Evolutionary conservation across 768 basidiomycete species (phyloP), one percentile per base, ranked within the genome.

Genomic region (Phallus indusiatus): DNA sequence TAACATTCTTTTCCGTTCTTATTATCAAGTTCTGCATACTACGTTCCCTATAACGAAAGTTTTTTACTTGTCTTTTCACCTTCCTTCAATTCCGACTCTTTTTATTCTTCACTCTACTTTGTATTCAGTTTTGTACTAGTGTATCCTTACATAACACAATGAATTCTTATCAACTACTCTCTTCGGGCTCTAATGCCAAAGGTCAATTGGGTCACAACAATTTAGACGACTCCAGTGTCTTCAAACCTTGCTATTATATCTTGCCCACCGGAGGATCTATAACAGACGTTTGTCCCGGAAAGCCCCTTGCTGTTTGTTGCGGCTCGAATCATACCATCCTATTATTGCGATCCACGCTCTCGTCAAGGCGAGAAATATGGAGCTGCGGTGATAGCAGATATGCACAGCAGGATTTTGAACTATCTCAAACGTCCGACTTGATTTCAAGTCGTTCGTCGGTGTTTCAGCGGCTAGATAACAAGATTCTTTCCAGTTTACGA

Each of bases 281-380:
- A n/a, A 42, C 42, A 12, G 12, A 4, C 12, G 12, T n/a, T 2
- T 42, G 42, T 52, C 57, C 36, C 17, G 62, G 34, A 10, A 55
- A 52, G 18, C 18, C 22, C 21, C 14, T 78, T 8, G 70, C 81
- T 20, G 68, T 95, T 62, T 80, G 79, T 1, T 79, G 79, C 51
- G 88, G 93, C 1, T 85, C 89, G 1, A 91, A 90, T 62, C 93
- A 95, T 66, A 85, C 92, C 0, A 69, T 95, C 0, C 67, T 83
- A 7, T 76, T 95, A 12, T 68, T 89, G 75, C 59, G 28, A 54
- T 8, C 42, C 60, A 62, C n/a, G 68, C 67, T 12, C 42, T 51
- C 20, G 54, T 60, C 14, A 62, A 53, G 1, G 67, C 62, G 12
- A 57, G 76, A 81, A 54, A 68, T 94, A 5, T 90, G 88, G 82